Conservation (phyloP, 495 filamentous ascomycete genomes). For the Neurospora tetraspora region DNA sequence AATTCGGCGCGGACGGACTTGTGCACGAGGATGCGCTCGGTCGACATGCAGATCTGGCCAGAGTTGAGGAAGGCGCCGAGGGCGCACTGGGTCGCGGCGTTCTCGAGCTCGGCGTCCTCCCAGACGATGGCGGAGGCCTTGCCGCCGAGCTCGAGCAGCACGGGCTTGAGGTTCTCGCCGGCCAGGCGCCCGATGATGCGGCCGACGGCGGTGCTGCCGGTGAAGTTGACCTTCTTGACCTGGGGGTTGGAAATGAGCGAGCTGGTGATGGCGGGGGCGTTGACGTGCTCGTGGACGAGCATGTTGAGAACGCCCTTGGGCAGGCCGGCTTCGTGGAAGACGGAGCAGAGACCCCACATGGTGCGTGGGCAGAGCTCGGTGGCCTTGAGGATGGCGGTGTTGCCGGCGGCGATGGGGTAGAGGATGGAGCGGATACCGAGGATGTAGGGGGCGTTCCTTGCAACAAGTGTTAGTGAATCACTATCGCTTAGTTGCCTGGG, state of each 20-base stretch:
- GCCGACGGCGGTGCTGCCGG: constrained; percentile 50
- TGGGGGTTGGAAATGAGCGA: constrained; percentile 44
- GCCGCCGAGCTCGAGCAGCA: constrained; percentile 59
- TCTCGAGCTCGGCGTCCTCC: constrained; percentile 53
- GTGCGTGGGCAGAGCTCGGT: constrained; percentile 65
- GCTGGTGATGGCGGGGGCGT: constrained; percentile 45
- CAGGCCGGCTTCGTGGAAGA: constrained; percentile 66
- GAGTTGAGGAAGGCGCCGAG: constrained; percentile 46
- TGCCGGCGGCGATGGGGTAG: constrained; percentile 72
- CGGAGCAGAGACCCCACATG: constrained; percentile 60
- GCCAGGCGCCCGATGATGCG: constrained; percentile 47
- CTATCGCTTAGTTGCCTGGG: neutral
- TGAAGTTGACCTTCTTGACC: constrained; percentile 60
- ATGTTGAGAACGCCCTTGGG: constrained; percentile 51
- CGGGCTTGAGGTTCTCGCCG: constrained; percentile 56
- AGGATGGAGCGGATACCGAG: constrained; percentile 57
- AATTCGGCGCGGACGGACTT: constrained; percentile 56
- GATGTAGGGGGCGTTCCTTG: constrained; percentile 66
- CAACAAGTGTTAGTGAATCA: constrained; percentile 13
- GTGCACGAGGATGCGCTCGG: constrained; percentile 80
- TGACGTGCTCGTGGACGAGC: constrained; percentile 39
- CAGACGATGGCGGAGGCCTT: constrained; percentile 56
- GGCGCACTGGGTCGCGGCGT: constrained; percentile 43
- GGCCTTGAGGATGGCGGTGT: constrained; percentile 49
- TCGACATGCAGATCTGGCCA: constrained; percentile 90